Evolutionary conservation across 495 filamentous ascomycete genomes (phyloP).

Genomic region (Amphirosellinia nigrospora): DNA sequence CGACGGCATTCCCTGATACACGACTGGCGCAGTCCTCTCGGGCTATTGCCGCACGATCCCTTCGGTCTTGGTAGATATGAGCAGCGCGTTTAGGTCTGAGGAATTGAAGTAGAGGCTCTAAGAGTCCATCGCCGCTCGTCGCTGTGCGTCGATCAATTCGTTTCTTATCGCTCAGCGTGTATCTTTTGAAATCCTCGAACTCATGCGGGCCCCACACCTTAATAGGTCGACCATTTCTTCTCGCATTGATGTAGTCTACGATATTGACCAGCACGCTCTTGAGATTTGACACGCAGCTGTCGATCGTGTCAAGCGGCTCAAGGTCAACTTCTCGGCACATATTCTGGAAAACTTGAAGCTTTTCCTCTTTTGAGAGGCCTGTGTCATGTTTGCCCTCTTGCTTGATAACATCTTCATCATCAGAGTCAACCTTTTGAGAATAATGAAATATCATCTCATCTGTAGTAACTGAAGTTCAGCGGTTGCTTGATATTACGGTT

Average conservation of each 20-base stretch:
- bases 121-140: slow-evolving; percentile 47
- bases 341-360: slow-evolving; percentile 37
- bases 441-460: slow-evolving; percentile 43
- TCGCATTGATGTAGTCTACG: slow-evolving; percentile 57
- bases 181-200: slow-evolving; percentile 41
- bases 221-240: slow-evolving; percentile 37
- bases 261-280: slow-evolving; percentile 55
- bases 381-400: slow-evolving; percentile 17
- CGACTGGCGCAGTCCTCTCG: slow-evolving; percentile 11
- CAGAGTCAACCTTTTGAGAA: slow-evolving; percentile 29
- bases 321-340: slow-evolving; percentile 39
- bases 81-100: not conserved
- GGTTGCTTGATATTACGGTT: not conserved
- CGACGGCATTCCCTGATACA: not conserved
- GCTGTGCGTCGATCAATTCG: slow-evolving; percentile 44
- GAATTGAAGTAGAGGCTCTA: slow-evolving; percentile 48
- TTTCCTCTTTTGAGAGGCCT: slow-evolving; percentile 19
- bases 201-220: slow-evolving; percentile 39
- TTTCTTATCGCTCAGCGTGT: slow-evolving; percentile 43
- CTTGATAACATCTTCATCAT: slow-evolving; percentile 23
- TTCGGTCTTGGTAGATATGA: not conserved
- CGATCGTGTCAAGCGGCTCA: slow-evolving; percentile 24
- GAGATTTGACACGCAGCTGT: slow-evolving; percentile 39
- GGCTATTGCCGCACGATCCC: not conserved
- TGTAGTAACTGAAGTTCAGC: not conserved